A percentile compares a stretch with the other conserved stretches of the same genome.
These are phyloP conservation scores for Boletus smithii DNA, from an alignment of 1,284 basidiomycete genomes.

Conservation along the genomic window DNA sequence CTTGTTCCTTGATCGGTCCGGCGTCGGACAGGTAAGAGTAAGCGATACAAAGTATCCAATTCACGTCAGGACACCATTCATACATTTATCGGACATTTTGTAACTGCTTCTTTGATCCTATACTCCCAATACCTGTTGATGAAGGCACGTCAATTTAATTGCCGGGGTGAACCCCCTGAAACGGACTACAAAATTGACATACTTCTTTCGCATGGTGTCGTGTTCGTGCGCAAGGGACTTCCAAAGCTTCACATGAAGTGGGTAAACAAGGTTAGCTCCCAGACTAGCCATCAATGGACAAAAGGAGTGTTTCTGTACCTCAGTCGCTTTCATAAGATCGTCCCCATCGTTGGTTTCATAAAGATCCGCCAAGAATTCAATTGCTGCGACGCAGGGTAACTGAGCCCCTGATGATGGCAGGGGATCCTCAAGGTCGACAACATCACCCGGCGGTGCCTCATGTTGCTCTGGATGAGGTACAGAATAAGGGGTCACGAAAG, in stretches of 20 bases:
- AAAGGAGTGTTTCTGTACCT: constrained; percentile 18
- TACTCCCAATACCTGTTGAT: constrained; percentile 42
- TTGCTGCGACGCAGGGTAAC: constrained; percentile 70
- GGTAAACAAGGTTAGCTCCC: constrained; percentile 14
- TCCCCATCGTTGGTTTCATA: constrained; percentile 50
- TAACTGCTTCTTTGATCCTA: constrained; percentile 45
- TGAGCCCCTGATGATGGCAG: constrained; percentile 63
- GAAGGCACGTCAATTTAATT: constrained; percentile 27
- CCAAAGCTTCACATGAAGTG: constrained; percentile 52
- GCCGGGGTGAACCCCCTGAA: constrained; percentile 15
- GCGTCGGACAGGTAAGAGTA: neutral
- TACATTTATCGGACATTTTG: constrained; percentile 26
- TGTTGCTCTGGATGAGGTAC: constrained; percentile 30
- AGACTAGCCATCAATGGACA: neutral
- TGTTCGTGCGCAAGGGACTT: constrained; percentile 64
- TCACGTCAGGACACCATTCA: constrained; percentile 6
- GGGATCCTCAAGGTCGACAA: constrained; percentile 74
- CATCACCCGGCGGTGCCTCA: constrained; percentile 35
- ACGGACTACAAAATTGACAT: constrained; percentile 28
- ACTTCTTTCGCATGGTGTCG: constrained; percentile 81
- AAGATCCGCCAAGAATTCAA: constrained; percentile 86
- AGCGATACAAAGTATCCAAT: constrained; percentile 5
- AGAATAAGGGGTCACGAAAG: constrained; percentile 69
- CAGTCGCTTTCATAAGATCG: constrained; percentile 33
- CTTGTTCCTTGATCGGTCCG: neutral